Percentiles rank a stretch among this genome's conserved stretches.
Evolutionary conservation across 148 eudicot species (phyloP).

Genomic region (Pouteria glomerata): DNA sequence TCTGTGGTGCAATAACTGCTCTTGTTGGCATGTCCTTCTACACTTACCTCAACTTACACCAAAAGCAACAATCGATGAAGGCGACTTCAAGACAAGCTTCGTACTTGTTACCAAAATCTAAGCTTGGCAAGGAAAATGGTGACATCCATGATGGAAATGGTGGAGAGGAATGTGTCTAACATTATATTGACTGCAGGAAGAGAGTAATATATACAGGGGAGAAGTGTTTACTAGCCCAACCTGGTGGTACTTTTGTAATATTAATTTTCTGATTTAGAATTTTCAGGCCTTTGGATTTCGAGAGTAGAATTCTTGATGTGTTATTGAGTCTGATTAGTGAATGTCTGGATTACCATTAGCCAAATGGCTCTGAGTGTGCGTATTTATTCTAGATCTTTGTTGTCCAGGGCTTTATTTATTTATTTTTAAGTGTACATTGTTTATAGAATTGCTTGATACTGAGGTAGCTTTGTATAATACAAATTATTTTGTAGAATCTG

Average conservation of each 20-base stretch:
- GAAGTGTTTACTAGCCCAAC: slow-evolving; percentile 3
- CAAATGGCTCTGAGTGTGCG: too few species aligned
- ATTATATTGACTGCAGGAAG: background rate
- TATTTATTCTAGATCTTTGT: too few species aligned
- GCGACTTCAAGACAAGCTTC: slow-evolving; percentile 36
- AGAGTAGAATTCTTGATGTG: background rate
- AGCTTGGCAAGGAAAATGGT: slow-evolving; percentile 63
- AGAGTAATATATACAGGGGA: background rate
- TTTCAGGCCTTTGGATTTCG: background rate
- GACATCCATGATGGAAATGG: slow-evolving; percentile 29
- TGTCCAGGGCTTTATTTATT: too few species aligned
- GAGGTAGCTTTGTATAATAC: too few species aligned
- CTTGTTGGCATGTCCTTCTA: slow-evolving; percentile 78
- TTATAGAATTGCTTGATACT: too few species aligned
- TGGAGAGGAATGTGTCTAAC: slow-evolving; percentile 51
- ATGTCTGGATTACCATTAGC: too few species aligned
- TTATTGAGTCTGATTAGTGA: too few species aligned
- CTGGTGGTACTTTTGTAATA: background rate
- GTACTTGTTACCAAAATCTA: slow-evolving; percentile 55
- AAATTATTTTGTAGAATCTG: too few species aligned
- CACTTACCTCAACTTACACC: slow-evolving; percentile 62
- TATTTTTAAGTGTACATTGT: too few species aligned
- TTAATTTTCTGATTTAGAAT: background rate
- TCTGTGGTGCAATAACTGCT: slow-evolving; percentile 74
- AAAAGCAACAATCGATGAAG: slow-evolving; percentile 51